Evolutionary conservation across 2,329 filamentous ascomycete genomes (phyloP).

Genomic region (Claviceps quebecensis): DNA sequence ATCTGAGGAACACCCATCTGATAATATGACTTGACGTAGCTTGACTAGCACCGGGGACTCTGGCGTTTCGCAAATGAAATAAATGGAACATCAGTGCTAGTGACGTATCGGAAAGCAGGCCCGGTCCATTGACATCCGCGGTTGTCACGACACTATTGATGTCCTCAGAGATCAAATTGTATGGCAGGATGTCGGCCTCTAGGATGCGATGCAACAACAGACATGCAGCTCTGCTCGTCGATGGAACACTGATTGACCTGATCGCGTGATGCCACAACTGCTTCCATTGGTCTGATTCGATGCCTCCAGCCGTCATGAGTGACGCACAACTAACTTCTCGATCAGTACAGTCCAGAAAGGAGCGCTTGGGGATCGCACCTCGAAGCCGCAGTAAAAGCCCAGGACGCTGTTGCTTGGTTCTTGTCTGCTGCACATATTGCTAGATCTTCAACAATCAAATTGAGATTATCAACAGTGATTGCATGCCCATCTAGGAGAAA

Average conservation of each 20-base stretch:
- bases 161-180: constrained; percentile 52
- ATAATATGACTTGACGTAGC: constrained; percentile 58
- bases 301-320: constrained; percentile 19
- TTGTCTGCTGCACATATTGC: constrained; percentile 53
- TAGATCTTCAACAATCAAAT: constrained; percentile 43
- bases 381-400: constrained; percentile 72
- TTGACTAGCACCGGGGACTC: constrained; percentile 54
- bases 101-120: constrained; percentile 64
- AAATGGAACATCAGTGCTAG: constrained; percentile 58
- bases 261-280: constrained; percentile 63
- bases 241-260: constrained; percentile 54
- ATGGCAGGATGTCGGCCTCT: constrained; percentile 49
- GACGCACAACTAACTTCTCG: constrained; percentile 17
- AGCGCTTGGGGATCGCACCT: constrained; percentile 38
- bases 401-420: constrained; percentile 50
- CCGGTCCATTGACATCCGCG: constrained; percentile 71
- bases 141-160: constrained; percentile 60
- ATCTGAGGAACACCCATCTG: constrained; percentile 68
- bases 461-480: constrained; percentile 36
- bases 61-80: constrained; percentile 49
- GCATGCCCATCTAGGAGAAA: constrained; percentile 38
- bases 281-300: constrained; percentile 41
- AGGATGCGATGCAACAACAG: constrained; percentile 58
- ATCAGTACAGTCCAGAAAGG: constrained; percentile 9
- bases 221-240: constrained; percentile 64